These are phyloP conservation scores for Chalara sp. DNA, from an alignment of 2,329 filamentous ascomycete species.

Conservation along the genomic window DNA sequence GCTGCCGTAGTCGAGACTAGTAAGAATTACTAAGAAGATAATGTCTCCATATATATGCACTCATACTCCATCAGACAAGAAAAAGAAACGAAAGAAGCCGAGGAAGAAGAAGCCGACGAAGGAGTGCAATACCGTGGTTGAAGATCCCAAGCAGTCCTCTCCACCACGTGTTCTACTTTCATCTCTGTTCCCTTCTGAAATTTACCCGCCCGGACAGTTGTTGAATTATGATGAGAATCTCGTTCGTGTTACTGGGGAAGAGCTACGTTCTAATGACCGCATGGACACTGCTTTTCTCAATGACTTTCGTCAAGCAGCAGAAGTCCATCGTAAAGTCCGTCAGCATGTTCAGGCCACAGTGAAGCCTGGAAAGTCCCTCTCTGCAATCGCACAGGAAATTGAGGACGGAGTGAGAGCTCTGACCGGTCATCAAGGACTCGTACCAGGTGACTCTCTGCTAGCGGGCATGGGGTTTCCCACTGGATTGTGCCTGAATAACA, in stretches of 20 bases:
- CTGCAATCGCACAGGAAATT: conserved; percentile 43
- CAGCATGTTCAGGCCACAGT: conserved; percentile 40
- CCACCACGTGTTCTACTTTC: conserved; percentile 70
- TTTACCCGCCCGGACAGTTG: conserved; percentile 71
- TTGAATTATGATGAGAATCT: conserved; percentile 76
- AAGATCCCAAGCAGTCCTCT: conserved; percentile 45
- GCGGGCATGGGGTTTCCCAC: conserved; percentile 50
- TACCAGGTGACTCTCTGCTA: conserved; percentile 41
- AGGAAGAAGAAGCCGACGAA: background rate
- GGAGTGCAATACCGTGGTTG: too few species aligned
- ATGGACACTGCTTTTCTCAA: conserved; percentile 49
- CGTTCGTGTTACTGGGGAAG: conserved; percentile 71
- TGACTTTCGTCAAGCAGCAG: conserved; percentile 49
- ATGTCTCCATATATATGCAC: too few species aligned
- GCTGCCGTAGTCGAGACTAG: too few species aligned
- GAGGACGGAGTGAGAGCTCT: conserved; percentile 47
- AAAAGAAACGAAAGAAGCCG: background rate
- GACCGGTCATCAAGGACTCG: conserved; percentile 42
- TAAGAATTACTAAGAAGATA: too few species aligned
- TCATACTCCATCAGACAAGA: background rate
- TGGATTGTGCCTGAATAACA: conserved; percentile 45
- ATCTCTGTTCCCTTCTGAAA: conserved; percentile 61
- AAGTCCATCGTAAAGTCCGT: conserved; percentile 48
- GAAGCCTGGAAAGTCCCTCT: conserved; percentile 42
- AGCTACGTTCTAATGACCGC: conserved; percentile 73